Conservation (phyloP, 257 asterid species). For the Petunia axillaris region DNA sequence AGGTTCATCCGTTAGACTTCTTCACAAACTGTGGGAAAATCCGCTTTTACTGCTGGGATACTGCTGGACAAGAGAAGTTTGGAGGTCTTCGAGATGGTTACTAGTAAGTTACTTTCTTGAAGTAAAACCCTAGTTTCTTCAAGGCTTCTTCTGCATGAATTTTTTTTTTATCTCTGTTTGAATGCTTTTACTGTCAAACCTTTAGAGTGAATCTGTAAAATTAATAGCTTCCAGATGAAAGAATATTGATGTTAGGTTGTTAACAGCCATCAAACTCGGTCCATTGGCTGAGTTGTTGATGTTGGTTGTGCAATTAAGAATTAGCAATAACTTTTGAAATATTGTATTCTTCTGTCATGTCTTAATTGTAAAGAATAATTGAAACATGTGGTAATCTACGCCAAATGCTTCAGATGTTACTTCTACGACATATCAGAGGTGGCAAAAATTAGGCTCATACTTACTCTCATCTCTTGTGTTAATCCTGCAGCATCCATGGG, state of each 20-base stretch:
- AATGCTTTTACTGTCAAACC: background rate
- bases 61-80: slow-evolving; percentile 80
- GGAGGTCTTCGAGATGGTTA: slow-evolving; percentile 87
- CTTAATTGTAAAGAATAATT: background rate
- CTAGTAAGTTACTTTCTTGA: slow-evolving; percentile 54
- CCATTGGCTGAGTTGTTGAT: no score
- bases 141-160: background rate
- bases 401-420: background rate
- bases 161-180: background rate
- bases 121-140: background rate
- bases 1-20: slow-evolving; percentile 83
- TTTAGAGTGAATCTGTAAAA: background rate
- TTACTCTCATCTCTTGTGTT: background rate
- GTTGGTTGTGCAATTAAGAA: no score
- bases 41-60: slow-evolving; percentile 85
- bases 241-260: background rate
- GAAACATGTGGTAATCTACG: background rate
- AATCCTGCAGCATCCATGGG: slow-evolving; percentile 64
- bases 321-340: no score
- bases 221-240: background rate
- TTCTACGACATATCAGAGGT: background rate
- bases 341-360: background rate
- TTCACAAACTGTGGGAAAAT: slow-evolving; percentile 75
- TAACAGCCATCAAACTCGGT: no score
- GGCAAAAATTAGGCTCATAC: background rate